Conservation (phyloP, 805 yeast genomes). For the Zygosaccharomyces pseudorouxii region DNA sequence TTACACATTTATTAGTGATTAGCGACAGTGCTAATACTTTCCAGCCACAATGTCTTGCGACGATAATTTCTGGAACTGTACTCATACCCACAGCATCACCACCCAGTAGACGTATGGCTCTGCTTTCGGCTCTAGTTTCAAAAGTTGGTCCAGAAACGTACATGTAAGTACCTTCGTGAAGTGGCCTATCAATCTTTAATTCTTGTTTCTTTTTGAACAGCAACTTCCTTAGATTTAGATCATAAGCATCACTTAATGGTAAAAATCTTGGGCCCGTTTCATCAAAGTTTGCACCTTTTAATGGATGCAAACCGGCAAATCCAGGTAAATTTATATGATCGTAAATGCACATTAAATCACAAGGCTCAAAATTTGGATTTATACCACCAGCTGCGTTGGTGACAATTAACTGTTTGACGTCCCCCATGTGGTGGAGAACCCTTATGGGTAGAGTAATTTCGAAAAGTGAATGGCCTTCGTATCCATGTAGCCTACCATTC, state of each 20-base stretch:
- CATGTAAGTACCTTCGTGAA: slow-evolving; percentile 84
- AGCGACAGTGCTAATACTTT: slow-evolving; percentile 78
- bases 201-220: slow-evolving; percentile 52
- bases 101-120: slow-evolving; percentile 64
- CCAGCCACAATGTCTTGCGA: slow-evolving; percentile 85
- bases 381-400: slow-evolving; percentile 98
- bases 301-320: slow-evolving; percentile 78
- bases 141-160: slow-evolving; percentile 92
- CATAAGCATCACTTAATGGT: slow-evolving; percentile 88
- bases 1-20: slow-evolving; percentile 79
- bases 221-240: slow-evolving; percentile 58
- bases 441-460: slow-evolving; percentile 85
- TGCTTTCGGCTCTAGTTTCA: slow-evolving; percentile 89
- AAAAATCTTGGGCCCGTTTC: slow-evolving; percentile 81
- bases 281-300: slow-evolving; percentile 80
- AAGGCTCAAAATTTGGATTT: slow-evolving; percentile 61
- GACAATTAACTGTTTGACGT: slow-evolving; percentile 56
- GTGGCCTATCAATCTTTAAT: slow-evolving; percentile 47
- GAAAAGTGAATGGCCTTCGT: slow-evolving; percentile 83
- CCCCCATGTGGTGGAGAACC: slow-evolving; percentile 58
- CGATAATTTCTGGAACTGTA: slow-evolving; percentile 92
- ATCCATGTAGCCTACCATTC: slow-evolving; percentile 90
- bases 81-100: slow-evolving; percentile 98
- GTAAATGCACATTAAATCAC: slow-evolving; percentile 84
- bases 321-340: slow-evolving; percentile 94